These are phyloP conservation scores for Penicillium sp. DNA, from an alignment of 2,329 filamentous ascomycete genomes.

Conservation along the genomic window DNA sequence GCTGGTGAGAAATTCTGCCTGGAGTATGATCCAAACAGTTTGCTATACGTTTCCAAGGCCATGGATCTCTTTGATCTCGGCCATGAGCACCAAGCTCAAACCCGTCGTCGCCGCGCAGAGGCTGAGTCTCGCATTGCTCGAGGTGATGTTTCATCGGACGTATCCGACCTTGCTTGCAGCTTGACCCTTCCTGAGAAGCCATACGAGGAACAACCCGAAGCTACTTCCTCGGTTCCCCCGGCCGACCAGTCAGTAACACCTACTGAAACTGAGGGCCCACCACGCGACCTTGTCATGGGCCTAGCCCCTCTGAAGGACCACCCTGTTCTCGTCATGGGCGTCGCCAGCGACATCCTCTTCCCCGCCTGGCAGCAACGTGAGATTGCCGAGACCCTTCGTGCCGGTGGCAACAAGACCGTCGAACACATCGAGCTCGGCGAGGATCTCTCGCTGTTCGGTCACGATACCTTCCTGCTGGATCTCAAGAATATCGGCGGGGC, in stretches of 20 bases:
- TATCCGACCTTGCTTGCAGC: conserved; percentile 64
- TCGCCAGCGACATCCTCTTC: conserved; percentile 94
- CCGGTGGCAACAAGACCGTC: conserved; percentile 77
- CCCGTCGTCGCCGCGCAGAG: conserved; percentile 63
- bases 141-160: conserved; percentile 38
- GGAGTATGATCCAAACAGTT: conserved; percentile 92
- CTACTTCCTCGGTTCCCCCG: conserved; percentile 43
- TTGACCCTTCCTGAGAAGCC: conserved; percentile 80
- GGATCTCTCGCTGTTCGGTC: conserved; percentile 91
- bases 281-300: conserved; percentile 77
- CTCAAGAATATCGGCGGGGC: conserved; percentile 88
- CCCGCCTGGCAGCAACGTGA: conserved; percentile 98
- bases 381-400: conserved; percentile 79
- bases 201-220: conserved; percentile 80
- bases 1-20: conserved; percentile 98
- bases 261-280: conserved; percentile 55
- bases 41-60: conserved; percentile 95
- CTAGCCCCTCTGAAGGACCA: conserved; percentile 72
- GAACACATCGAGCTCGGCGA: conserved; percentile 90
- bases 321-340: conserved; percentile 86
- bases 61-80: conserved; percentile 98
- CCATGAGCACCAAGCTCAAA: conserved; percentile 66
- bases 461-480: conserved; percentile 94
- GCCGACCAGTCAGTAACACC: conserved; percentile 37
- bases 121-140: conserved; percentile 63